These are phyloP conservation scores for Chaetomidium leptoderma DNA, from an alignment of 495 filamentous ascomycete species.

Conservation along the genomic window DNA sequence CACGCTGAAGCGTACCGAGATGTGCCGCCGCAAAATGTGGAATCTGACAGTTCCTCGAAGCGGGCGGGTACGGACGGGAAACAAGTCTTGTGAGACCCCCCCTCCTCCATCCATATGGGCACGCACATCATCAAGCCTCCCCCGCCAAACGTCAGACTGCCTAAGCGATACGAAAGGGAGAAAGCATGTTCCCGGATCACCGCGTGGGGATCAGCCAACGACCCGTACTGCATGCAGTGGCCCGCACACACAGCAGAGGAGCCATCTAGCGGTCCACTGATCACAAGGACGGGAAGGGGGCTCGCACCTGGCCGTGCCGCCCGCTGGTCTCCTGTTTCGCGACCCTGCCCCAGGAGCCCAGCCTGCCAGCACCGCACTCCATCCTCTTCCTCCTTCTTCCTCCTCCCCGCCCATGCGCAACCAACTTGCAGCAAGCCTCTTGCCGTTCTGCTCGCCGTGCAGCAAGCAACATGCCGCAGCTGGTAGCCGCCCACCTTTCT, in stretches of 20 bases:
- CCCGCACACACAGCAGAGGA: background rate
- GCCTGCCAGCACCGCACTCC: too few species aligned
- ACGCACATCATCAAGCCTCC: conserved; percentile 21
- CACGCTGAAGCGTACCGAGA: conserved; percentile 11
- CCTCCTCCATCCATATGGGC: too few species aligned
- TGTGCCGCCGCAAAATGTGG: conserved; percentile 24
- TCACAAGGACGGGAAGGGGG: conserved; percentile 6
- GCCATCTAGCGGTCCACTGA: conserved; percentile 11
- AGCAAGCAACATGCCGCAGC: conserved; percentile 3
- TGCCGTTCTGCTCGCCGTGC: conserved; percentile 18
- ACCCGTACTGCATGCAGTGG: background rate
- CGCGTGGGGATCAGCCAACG: conserved; percentile 4
- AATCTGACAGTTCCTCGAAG: conserved; percentile 27
- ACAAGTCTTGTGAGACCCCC: conserved; percentile 20
- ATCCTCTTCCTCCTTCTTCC: background rate
- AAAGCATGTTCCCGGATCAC: conserved; percentile 9
- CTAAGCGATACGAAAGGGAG: conserved; percentile 6
- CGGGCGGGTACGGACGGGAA: conserved; percentile 16
- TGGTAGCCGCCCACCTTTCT: background rate
- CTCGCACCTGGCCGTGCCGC: conserved; percentile 9
- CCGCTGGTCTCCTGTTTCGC: conserved; percentile 2
- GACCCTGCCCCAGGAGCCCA: conserved; percentile 1
- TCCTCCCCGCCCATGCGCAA: conserved; percentile 1
- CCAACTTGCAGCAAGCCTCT: conserved; percentile 9
- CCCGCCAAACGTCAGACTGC: conserved; percentile 1